These are phyloP conservation scores for Ceratobasidium sp. DNA, from an alignment of 1,284 basidiomycete species.

Conservation along the genomic window DNA sequence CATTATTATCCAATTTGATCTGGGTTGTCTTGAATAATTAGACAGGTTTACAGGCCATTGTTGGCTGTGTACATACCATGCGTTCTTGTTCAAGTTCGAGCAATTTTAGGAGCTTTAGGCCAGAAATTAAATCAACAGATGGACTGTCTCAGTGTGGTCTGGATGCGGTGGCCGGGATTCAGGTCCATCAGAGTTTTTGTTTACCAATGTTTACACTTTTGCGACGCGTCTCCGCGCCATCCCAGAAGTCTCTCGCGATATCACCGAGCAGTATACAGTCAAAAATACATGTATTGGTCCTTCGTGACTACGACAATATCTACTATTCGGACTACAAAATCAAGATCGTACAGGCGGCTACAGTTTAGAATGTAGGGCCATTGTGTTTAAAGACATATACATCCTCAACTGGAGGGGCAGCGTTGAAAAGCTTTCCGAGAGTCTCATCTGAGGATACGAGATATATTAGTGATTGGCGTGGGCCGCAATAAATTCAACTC, in stretches of 20 bases:
- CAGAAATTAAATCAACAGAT: too few relatives aligned
- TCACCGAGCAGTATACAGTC: background rate
- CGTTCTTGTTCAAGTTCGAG: background rate
- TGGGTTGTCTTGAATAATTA: constrained; percentile 17
- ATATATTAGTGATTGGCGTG: background rate
- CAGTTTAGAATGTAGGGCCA: constrained; percentile 34
- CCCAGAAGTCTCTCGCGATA: background rate
- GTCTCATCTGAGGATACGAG: constrained; percentile 63
- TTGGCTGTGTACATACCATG: constrained; percentile 3
- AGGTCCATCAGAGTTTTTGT: background rate
- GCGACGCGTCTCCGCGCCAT: background rate
- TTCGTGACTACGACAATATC: background rate
- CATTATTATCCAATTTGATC: constrained; percentile 34
- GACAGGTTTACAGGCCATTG: background rate
- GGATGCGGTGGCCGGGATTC: too few relatives aligned
- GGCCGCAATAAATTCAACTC: constrained; percentile 51
- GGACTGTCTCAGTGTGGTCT: too few relatives aligned
- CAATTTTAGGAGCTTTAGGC: too few relatives aligned
- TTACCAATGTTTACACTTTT: constrained; percentile 13
- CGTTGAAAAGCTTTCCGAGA: constrained; percentile 66
- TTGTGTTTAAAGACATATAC: constrained; percentile 64
- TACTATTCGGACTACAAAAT: constrained; percentile 4
- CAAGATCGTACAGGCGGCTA: background rate
- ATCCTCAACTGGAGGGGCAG: constrained; percentile 71
- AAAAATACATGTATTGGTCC: constrained; percentile 12